Percentiles rank a stretch among this genome's conserved stretches.
Evolutionary conservation across 2,329 filamentous ascomycete genomes (phyloP).

Genomic region (Cordyceps fumosorosea): DNA sequence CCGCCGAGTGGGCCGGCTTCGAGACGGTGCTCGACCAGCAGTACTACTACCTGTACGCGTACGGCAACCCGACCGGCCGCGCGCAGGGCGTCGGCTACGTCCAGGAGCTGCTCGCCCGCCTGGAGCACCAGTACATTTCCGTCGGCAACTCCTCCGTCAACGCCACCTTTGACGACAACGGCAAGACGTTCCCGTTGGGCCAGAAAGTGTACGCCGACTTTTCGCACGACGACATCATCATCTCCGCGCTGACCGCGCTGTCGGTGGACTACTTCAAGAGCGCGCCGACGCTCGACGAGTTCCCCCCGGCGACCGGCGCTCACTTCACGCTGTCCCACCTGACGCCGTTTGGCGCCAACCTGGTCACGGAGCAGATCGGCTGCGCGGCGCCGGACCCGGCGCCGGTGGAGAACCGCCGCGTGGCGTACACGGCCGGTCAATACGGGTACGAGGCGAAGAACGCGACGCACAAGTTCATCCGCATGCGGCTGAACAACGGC

Average conservation of each 20-base stretch:
- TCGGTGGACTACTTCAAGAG: constrained; percentile 48
- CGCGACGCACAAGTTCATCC: constrained; percentile 39
- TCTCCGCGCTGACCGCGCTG: constrained; percentile 34
- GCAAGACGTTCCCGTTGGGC: constrained; percentile 60
- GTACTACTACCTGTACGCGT: constrained; percentile 71
- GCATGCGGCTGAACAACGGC: constrained; percentile 43
- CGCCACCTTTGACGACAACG: constrained; percentile 57
- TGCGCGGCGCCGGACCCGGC: constrained; percentile 35
- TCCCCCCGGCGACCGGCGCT: constrained; percentile 35
- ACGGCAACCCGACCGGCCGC: constrained; percentile 66
- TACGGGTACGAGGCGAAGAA: constrained; percentile 38
- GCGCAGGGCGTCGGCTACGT: constrained; percentile 74
- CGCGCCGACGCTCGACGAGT: constrained; percentile 34
- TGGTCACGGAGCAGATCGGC: constrained; percentile 50
- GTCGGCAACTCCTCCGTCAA: constrained; percentile 52
- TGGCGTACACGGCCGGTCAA: constrained; percentile 34
- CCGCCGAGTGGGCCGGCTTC: constrained; percentile 62
- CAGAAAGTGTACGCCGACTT: constrained; percentile 69
- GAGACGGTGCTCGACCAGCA: constrained; percentile 46
- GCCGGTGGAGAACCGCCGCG: constrained; percentile 31
- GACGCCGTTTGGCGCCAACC: constrained; percentile 47
- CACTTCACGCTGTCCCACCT: constrained; percentile 43
- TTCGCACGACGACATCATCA: constrained; percentile 77
- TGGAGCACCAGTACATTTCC: constrained; percentile 65
- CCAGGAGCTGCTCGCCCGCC: constrained; percentile 70